Percentiles rank a stretch among this genome's conserved stretches.
Evolutionary conservation across 805 yeast species (phyloP).

Genomic region (Saccharomycopsis sp.): DNA sequence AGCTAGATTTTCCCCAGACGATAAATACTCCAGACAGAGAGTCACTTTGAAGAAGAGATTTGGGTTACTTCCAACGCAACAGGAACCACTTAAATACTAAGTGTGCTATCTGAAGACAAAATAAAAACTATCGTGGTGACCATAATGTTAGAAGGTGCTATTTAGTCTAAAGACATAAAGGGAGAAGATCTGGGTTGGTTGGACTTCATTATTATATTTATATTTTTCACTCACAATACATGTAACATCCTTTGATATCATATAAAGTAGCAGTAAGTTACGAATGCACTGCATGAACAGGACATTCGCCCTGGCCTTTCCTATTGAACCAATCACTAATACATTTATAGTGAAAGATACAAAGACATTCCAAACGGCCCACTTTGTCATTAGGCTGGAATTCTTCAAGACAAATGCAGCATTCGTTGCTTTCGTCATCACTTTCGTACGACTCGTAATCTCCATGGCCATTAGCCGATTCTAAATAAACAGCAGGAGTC

Average conservation of each 20-base stretch:
- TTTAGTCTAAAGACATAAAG: neutral
- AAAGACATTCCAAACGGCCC: conserved; percentile 87
- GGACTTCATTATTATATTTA: neutral
- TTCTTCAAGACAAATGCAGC: conserved; percentile 92
- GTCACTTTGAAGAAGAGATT: conserved; percentile 95
- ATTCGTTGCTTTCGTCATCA: conserved; percentile 53
- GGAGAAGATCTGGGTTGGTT: neutral
- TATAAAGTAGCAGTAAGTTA: neutral
- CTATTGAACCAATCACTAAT: conserved; percentile 86
- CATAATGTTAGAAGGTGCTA: neutral
- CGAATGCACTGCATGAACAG: conserved; percentile 58
- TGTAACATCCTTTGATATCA: neutral
- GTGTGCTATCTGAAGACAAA: neutral
- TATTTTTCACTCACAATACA: neutral
- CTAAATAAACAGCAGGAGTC: neutral
- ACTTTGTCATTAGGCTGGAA: conserved; percentile 80
- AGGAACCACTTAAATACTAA: conserved; percentile 25
- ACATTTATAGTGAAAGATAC: conserved; percentile 89
- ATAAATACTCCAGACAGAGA: conserved; percentile 98
- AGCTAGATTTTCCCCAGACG: conserved; percentile 99
- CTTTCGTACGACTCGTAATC: conserved; percentile 1
- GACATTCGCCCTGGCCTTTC: conserved; percentile 82
- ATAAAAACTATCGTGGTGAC: neutral
- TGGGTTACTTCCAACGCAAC: conserved; percentile 80
- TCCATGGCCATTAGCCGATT: neutral